A percentile compares a stretch with the other conserved stretches of the same genome.
Evolutionary conservation across 1,284 basidiomycete genomes (phyloP).

Genomic region (Limonomyces culmigenus): DNA sequence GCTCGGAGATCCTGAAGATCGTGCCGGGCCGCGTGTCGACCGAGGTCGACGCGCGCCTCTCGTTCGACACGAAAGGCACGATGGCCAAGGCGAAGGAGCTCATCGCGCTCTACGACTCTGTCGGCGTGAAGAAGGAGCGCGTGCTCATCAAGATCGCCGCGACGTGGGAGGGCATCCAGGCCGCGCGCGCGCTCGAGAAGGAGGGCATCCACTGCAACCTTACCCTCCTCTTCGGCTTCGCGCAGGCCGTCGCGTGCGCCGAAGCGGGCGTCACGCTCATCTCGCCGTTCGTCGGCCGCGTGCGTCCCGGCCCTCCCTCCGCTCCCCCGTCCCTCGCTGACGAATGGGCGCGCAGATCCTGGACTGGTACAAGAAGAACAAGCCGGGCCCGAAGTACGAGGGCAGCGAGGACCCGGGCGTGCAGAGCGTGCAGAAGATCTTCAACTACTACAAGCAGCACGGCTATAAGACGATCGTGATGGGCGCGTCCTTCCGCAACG

Average conservation of each 20-base stretch:
- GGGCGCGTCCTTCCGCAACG: conserved; percentile 98
- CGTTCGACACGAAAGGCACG: conserved; percentile 88
- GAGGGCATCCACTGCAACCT: conserved; percentile 97
- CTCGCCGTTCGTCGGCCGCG: conserved; percentile 97
- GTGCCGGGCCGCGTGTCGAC: conserved; percentile 98
- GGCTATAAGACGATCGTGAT: conserved; percentile 98
- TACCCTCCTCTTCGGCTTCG: conserved; percentile 96
- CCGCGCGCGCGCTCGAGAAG: conserved; percentile 87
- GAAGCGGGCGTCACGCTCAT: conserved; percentile 97
- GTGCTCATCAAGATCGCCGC: conserved; percentile 98
- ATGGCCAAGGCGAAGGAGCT: conserved; percentile 89
- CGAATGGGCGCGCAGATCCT: conserved; percentile 52
- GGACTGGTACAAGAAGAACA: conserved; percentile 91
- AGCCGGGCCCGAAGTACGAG: conserved; percentile 66
- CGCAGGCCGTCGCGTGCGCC: conserved; percentile 95
- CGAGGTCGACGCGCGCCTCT: conserved; percentile 94
- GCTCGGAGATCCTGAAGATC: conserved; percentile 87
- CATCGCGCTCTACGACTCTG: conserved; percentile 84
- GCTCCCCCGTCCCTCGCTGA: conserved; percentile 4
- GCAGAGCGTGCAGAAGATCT: conserved; percentile 88
- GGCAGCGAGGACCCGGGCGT: conserved; percentile 96
- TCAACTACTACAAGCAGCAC: conserved; percentile 99
- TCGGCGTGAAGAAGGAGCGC: conserved; percentile 86
- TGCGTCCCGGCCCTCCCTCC: conserved; percentile 22
- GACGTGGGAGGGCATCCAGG: conserved; percentile 99